phyloP scores from a whole-genome alignment of 2,329 filamentous ascomycete genomes.

The Botrytis pseudocinerea region DNA sequence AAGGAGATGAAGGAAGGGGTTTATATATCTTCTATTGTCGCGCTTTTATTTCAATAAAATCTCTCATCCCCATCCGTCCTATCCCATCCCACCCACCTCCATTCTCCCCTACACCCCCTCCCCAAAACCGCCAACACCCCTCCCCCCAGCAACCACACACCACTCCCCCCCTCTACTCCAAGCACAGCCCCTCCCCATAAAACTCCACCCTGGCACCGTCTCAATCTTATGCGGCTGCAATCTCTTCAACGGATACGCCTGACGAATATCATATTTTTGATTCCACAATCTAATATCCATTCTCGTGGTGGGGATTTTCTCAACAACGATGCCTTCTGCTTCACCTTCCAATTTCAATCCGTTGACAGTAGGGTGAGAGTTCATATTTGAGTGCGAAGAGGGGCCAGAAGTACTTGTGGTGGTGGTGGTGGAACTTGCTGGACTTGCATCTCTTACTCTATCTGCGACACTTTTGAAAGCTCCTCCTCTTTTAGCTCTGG shows the following conservation, averaged over 20 bases:
- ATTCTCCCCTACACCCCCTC: constrained; percentile 18
- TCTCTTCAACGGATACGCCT: constrained; percentile 22
- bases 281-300: constrained; percentile 29
- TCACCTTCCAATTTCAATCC: neutral
- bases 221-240: constrained; percentile 35
- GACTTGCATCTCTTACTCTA: neutral
- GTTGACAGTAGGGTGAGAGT: neutral
- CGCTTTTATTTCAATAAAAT: too few relatives aligned
- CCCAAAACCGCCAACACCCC: constrained; percentile 32
- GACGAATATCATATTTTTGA: constrained; percentile 32
- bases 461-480: neutral
- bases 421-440: neutral
- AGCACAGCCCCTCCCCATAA: constrained; percentile 36
- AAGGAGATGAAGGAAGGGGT: too few relatives aligned
- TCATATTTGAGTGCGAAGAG: neutral
- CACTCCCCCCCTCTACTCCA: constrained; percentile 39
- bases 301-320: neutral
- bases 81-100: neutral
- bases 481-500: neutral
- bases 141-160: constrained; percentile 39
- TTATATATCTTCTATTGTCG: too few relatives aligned
- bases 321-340: fast-evolving
- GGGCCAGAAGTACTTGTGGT: neutral
- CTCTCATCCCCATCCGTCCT: neutral
- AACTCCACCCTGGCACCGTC: constrained; percentile 28